These are phyloP conservation scores for Hemisphaericaspora subhashii DNA, from an alignment of 1,139 yeast genomes.

Conservation along the genomic window DNA sequence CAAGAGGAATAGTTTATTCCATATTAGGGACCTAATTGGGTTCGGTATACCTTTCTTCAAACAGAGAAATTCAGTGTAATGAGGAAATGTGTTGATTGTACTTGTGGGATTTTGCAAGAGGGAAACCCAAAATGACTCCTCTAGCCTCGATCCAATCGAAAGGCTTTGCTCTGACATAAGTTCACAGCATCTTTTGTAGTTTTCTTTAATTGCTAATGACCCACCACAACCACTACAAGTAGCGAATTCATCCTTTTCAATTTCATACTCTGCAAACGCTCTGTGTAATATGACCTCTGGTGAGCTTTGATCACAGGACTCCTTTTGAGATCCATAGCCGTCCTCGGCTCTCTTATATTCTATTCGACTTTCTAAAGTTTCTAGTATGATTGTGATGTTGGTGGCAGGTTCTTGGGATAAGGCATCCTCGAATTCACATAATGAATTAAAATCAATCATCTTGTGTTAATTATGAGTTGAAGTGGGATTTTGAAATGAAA, in stretches of 20 bases:
- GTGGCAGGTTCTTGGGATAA: constrained; percentile 24
- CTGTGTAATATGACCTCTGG: constrained; percentile 9
- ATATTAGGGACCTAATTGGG: constrained; percentile 36
- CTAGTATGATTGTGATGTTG: constrained; percentile 27
- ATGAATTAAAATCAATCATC: constrained; percentile 33
- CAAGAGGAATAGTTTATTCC: constrained; percentile 39
- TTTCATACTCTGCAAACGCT: constrained; percentile 25
- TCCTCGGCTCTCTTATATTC: constrained; percentile 18
- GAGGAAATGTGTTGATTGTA: constrained; percentile 48
- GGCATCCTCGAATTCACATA: constrained; percentile 46
- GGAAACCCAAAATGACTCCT: constrained; percentile 45
- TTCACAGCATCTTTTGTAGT: constrained; percentile 15
- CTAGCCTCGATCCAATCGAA: constrained; percentile 25
- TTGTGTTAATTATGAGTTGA: no score
- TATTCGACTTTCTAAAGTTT: constrained; percentile 34
- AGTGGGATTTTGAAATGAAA: background rate
- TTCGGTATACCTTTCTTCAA: constrained; percentile 44
- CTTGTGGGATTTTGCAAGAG: constrained; percentile 46
- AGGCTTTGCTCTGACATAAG: constrained; percentile 4
- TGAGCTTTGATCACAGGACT: background rate
- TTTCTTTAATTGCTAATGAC: constrained; percentile 13
- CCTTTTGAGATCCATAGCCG: constrained; percentile 3
- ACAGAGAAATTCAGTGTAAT: constrained; percentile 43
- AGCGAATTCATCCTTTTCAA: constrained; percentile 35
- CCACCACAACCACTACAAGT: constrained; percentile 28